These are phyloP conservation scores for Linum usitatissimum DNA, from an alignment of 345 rosid species.

Conservation along the genomic window DNA sequence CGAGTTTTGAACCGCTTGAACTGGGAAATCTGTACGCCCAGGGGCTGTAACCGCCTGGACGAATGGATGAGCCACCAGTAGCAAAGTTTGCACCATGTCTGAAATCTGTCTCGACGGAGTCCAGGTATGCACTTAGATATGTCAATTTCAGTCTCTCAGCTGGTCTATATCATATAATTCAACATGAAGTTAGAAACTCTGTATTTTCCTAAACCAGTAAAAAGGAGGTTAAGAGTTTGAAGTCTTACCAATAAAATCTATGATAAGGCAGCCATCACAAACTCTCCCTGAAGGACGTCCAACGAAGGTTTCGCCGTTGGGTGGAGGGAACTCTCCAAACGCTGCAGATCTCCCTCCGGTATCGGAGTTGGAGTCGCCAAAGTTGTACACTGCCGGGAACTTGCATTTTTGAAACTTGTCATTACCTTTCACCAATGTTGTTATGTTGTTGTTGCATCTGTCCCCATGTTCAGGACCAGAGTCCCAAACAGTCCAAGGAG, in stretches of 20 bases:
- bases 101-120: conserved; percentile 51
- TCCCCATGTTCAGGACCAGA: conserved; percentile 17
- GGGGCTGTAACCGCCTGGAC: conserved; percentile 52
- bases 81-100: conserved; percentile 71
- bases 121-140: conserved; percentile 52
- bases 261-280: conserved; percentile 61
- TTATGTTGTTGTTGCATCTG: background rate
- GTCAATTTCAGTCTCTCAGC: conserved; percentile 53
- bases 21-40: conserved; percentile 49
- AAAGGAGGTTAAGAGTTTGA: background rate
- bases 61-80: conserved; percentile 59
- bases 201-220: too few species aligned
- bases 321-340: conserved; percentile 33
- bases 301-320: conserved; percentile 68
- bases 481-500: conserved; percentile 7
- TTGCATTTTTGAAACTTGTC: conserved; percentile 10
- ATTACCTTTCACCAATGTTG: background rate
- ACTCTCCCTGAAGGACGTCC: conserved; percentile 53
- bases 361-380: conserved; percentile 78
- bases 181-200: too few species aligned
- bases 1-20: conserved; percentile 49
- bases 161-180: conserved; percentile 15
- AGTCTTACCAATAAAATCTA: conserved; percentile 45
- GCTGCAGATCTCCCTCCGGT: conserved; percentile 58
- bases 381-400: conserved; percentile 54